Evolutionary conservation across 129 eudicot species (phyloP), one percentile per base, ranked within the genome.

Genomic region (Silybum marianum): DNA sequence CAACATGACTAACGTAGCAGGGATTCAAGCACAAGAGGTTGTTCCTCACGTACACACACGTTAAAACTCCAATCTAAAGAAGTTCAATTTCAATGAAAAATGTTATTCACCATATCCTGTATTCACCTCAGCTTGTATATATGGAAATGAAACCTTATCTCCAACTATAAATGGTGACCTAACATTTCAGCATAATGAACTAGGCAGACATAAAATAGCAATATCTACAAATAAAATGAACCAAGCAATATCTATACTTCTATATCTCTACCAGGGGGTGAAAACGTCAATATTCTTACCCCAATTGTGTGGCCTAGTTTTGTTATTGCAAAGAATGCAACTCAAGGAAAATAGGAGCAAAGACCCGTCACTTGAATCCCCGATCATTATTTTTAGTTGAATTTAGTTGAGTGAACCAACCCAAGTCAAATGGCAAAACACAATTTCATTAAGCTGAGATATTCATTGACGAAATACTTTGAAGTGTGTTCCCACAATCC

Each of bases 241-340:
- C 2, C 21, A 6, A 77, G 60, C 58, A 36, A 63, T 21, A 77
- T 6, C 28, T 63, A 22, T 63, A 63, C 16, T 22, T 63, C 69
- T 63, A 63, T 63, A 63, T 63, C 69, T 63, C 69, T 63, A 63
- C 69, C 25, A 63, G 14, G 14, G 0, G 25, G 28, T 63, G 24
- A 82, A 44, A 73, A n/a, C n/a, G n/a, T 54, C 26, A 23, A 38
- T 30, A 25, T 83, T 82, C 71, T 48, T 73, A 93, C 99, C 99
- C 93, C 98, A 25, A 95, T 95, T 69, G 99, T 86, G 23, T 97
- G 98, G n/a, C 99, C 99, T 68, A 95, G 91, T 83, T 95, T 95
- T 68, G 90, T 89, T 72, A 93, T 90, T 70, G 94, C 95, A n/a
- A n/a, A 22, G 99, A 78, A 88, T 84, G 83, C 98, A 92, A 78